Evolutionary conservation across 2,329 filamentous ascomycete genomes (phyloP), one percentile per base, ranked within the genome.

Genomic region (Neofusicoccum kwambonambiense): DNA sequence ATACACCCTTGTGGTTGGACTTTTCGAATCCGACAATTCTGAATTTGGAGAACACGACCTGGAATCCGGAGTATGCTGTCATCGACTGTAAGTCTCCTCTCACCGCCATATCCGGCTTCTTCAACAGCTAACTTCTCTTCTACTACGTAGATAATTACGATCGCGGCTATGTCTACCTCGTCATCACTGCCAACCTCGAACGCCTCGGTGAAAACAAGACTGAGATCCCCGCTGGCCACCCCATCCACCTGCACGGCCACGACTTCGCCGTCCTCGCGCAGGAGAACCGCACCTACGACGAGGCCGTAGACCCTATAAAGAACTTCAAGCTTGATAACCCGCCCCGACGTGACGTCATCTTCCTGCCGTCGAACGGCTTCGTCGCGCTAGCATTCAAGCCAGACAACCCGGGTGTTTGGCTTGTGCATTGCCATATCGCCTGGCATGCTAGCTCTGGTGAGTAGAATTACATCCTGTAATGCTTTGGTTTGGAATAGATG

Each of bases 271-370:
- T 78, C 47, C 70, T 78, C 49, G 58, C 58, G 27, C 64, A 66
- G 42, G 39, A 27, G 31, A 69, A 72, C 65, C 68, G 69, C 66
- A 70, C 69, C 35, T 82, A 83, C 75, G 83, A 81, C 74, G 69
- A 71, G 15, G 69, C 66, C 44, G 76, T 77, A 61, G 76, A 75
- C 56, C 78, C 77, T 27, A 7, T 31, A 7, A 74, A 80, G 27
- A 73, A 79, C 65, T 74, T 81, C 51, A 73, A 79, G 47, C 74
- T 83, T 34, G 70, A 78, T 68, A 78, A 78, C 64, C 76, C 75
- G 0, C 37, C 37, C 11, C 37, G 37, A 11, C 37, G 37, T 15
- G 37, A 39, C 37, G 37, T 39, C 37, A 11, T 39, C 37, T 39
- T 39, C 37, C 37, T 39, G 37, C 37, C 37, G 11, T 39, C 37